Percentiles rank a stretch among this genome's conserved stretches.
Conservation (phyloP, 2,329 filamentous ascomycete genomes). For the Aspergillus sojae region DNA sequence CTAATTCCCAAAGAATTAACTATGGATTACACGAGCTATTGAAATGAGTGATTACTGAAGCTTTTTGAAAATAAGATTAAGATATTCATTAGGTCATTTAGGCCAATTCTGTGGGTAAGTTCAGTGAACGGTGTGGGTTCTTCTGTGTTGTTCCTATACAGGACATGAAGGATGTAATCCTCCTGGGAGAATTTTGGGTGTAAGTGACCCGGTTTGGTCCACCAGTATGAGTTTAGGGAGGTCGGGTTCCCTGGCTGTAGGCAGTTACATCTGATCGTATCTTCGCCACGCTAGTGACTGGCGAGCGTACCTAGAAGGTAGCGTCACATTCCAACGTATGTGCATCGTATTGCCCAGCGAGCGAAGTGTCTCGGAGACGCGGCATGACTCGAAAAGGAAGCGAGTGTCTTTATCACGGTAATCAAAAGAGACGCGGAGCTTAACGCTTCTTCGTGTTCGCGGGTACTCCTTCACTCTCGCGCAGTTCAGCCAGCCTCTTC, state of each 20-base stretch:
- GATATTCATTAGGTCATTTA: not conserved
- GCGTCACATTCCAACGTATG: not conserved
- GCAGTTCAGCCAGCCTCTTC: conserved; percentile 58
- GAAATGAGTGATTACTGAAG: not conserved
- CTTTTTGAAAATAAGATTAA: not conserved
- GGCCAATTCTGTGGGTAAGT: not conserved
- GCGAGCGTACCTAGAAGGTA: not conserved
- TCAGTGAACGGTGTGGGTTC: not conserved
- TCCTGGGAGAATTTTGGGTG: not conserved
- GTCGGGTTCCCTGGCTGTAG: not conserved
- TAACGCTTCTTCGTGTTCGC: conserved; percentile 47
- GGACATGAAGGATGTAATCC: not conserved
- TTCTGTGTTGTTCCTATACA: not conserved
- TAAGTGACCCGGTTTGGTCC: not conserved
- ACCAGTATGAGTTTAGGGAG: not conserved
- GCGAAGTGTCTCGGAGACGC: not conserved
- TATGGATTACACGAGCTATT: not conserved
- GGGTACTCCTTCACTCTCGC: conserved; percentile 47
- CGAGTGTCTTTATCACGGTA: not conserved
- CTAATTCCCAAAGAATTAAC: not conserved
- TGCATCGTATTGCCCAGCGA: not conserved
- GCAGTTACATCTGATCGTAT: not conserved
- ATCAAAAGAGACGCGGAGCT: conserved; percentile 6
- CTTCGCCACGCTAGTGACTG: not conserved
- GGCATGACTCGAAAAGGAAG: not conserved